Evolutionary conservation across 306 rosid genomes (phyloP), one percentile per base, ranked within the genome.

Genomic region (Chamaecrista fasciculata): DNA sequence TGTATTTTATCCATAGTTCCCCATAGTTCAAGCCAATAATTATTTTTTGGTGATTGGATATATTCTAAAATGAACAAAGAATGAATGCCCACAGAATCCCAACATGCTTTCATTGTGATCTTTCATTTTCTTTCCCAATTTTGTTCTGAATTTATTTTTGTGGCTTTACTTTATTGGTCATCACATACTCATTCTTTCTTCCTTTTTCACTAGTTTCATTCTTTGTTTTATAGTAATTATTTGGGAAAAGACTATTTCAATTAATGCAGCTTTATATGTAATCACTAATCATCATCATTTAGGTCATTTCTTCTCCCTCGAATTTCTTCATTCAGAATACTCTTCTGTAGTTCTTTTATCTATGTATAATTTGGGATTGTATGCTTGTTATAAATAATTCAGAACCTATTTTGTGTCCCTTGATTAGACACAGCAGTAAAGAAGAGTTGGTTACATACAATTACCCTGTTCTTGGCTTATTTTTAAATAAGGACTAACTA

Each of bases 51-150:
- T 11, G 44, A 18, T 11, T 31, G 19, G 71, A 49, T 11, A 18
- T 20, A 16, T 31, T 2, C 2, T 31, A 31, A 31, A 31, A 16
- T 19, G 42, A 48, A 16, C 61, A 28, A 69, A 47, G 56, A 70
- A 70, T 11, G 61, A 49, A 33, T 49, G 29, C 56, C 57, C 53
- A 70, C 46, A 57, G 25, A 56, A 70, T 57, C 47, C 47, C 18
- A 70, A 57, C 58, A 26, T 42, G 58, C 57, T 70, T 56, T 56
- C 56, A 11, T 16, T 43, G 47, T 56, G 57, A 29, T 57, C 47
- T 67, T 50, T 50, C 43, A 52, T 21, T 21, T 50, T 34, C 48
- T 50, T 37, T 64, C 14, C 40, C 18, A 19, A 26, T 47, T 29
- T 66, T 47, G n/a, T 46, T 66, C 48, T 20, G 11, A 19, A 8